phyloP scores from a whole-genome alignment of 2,329 filamentous ascomycete species.

The Madurella fahalii region DNA sequence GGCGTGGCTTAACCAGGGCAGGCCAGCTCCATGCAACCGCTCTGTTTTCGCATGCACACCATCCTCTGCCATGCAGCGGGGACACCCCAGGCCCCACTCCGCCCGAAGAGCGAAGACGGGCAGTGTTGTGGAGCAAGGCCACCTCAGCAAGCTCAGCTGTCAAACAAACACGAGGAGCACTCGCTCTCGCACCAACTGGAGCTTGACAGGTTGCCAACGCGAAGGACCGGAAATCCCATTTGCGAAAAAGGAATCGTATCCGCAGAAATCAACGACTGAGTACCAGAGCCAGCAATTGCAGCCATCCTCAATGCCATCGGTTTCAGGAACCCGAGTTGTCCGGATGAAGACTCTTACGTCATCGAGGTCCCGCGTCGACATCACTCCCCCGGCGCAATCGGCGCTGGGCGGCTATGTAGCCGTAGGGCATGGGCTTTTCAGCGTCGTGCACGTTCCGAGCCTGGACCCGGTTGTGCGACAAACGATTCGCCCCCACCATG shows the following conservation, averaged over 20 bases:
- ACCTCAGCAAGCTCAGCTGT: conserved; percentile 5
- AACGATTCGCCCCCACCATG: neutral
- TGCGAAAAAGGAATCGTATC: neutral
- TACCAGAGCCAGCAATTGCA: neutral
- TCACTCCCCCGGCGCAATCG: too few species aligned
- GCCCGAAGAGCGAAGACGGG: neutral
- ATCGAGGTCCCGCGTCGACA: neutral
- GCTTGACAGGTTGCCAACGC: conserved; percentile 1
- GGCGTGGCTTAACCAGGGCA: conserved; percentile 4
- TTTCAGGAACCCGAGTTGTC: neutral
- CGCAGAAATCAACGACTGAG: neutral
- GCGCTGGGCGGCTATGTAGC: too few species aligned
- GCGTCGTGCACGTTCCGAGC: neutral
- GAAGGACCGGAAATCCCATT: neutral
- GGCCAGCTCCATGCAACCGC: neutral
- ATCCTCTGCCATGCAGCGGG: neutral
- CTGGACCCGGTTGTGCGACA: neutral
- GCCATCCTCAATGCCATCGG: neutral
- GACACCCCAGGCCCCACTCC: neutral
- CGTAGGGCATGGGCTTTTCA: too few species aligned
- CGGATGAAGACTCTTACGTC: neutral
- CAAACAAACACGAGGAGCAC: conserved; percentile 6
- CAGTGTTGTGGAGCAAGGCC: conserved; percentile 2
- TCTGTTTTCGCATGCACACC: conserved; percentile 10
- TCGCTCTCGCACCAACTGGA: conserved; percentile 2